Base-by-base conservation (phyloP, 2,329 filamentous ascomycete genomes). In the Cryphonectria parasitica region DNA sequence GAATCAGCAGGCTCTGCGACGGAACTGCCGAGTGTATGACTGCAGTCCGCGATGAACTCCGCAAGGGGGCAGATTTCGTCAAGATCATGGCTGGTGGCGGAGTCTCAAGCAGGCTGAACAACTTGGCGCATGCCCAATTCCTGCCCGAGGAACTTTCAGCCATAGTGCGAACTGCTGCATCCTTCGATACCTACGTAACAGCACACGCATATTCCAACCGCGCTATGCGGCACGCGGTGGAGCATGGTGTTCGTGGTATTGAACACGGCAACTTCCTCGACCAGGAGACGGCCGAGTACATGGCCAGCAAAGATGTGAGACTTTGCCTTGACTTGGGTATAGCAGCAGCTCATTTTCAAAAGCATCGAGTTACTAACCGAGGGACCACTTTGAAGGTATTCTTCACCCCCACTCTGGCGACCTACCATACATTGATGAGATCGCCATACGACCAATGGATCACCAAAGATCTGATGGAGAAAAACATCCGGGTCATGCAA, bases 11-110 rank as follows among this genome's bases (percentile, higher is more conserved):
- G 34, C 77, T 86, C 3, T 81, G 80, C 63, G 83, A 86, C 72
- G 83, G 84, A 0, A 82, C 84, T 0, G 77, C 83, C 1, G 82
- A 84, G 65, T 86, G 85, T 73, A 76, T 85, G 54, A 81, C 81
- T 64, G 81, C 77, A 52, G 81, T 81, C 0, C 79, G 85, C 5
- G 84, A 86, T 68, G 82, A 86, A 73, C 73, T 87, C 0, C 77
- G 85, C 3, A 78, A 77, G 19, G 85, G 85, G 3, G 82, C 83
- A 0, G 83, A 86, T 72, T 86, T 87, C 73, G 81, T 87, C 74
- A 87, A 87, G 74, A 85, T 87, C 69, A 86, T 86, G 84, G 78
- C 79, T 1, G 80, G 80, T 3, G 85, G 85, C 0, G 85, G 85
- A 3, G 84, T 87, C 1, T 79, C 82, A 0, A 83, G 80, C 52